phyloP scores from a whole-genome alignment of 2,329 filamentous ascomycete species.

The Chalara sp. region DNA sequence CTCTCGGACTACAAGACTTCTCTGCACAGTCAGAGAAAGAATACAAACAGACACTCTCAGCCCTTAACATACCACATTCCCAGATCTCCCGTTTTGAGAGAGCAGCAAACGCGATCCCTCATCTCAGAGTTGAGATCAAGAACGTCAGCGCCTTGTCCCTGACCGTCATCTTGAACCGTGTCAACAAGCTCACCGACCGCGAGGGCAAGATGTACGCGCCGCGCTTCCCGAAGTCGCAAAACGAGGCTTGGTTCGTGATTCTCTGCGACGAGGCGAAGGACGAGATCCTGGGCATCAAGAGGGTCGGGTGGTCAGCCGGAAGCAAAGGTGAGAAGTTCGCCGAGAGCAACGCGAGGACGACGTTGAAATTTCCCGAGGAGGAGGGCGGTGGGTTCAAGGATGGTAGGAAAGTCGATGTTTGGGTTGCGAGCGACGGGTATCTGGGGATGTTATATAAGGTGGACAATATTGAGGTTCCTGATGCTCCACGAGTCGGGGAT shows the following conservation, averaged over 20 bases:
- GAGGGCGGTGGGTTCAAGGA: slow-evolving; percentile 22
- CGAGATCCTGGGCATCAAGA: slow-evolving; percentile 80
- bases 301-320: slow-evolving; percentile 62
- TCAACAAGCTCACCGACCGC: slow-evolving; percentile 57
- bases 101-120: slow-evolving; percentile 60
- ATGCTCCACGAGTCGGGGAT: slow-evolving; percentile 17
- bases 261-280: slow-evolving; percentile 61
- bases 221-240: slow-evolving; percentile 88
- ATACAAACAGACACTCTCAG: slow-evolving; percentile 38
- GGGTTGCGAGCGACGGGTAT: slow-evolving; percentile 83
- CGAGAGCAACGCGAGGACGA: slow-evolving; percentile 39
- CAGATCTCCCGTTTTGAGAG: slow-evolving; percentile 38
- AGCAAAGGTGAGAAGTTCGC: slow-evolving; percentile 16
- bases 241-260: slow-evolving; percentile 85
- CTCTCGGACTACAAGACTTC: slow-evolving; percentile 26
- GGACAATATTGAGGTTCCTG: slow-evolving; percentile 24
- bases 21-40: slow-evolving; percentile 19
- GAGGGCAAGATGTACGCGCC: slow-evolving; percentile 80
- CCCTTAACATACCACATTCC: slow-evolving; percentile 40
- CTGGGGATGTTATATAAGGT: slow-evolving; percentile 55
- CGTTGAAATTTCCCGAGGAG: slow-evolving; percentile 51
- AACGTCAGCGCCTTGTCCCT: slow-evolving; percentile 57
- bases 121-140: slow-evolving; percentile 55
- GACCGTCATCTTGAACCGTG: slow-evolving; percentile 55
- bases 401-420: slow-evolving; percentile 61